These are phyloP conservation scores for Phyllosticta citribraziliensis DNA, from an alignment of 2,329 filamentous ascomycete species.

Conservation along the genomic window DNA sequence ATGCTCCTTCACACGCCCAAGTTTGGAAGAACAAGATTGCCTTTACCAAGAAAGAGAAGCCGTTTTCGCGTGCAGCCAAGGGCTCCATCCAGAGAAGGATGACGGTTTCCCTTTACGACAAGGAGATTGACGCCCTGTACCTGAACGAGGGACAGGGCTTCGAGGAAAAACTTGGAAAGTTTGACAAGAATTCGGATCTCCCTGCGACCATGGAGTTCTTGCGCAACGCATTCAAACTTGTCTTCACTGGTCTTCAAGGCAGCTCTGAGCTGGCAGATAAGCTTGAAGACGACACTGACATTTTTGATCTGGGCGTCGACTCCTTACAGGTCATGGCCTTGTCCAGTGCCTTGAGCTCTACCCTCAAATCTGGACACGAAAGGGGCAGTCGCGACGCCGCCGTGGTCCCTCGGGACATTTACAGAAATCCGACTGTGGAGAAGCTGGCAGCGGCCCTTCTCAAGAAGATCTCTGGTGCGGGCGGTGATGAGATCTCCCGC, in stretches of 20 bases:
- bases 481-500: not conserved
- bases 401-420: conserved; percentile 21
- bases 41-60: conserved; percentile 32
- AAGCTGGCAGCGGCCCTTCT: conserved; percentile 15
- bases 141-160: conserved; percentile 1
- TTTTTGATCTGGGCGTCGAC: conserved; percentile 25
- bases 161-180: conserved; percentile 6
- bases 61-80: conserved; percentile 38
- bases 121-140: conserved; percentile 40
- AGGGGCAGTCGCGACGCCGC: conserved; percentile 1
- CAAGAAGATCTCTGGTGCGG: not conserved
- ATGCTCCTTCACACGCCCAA: conserved; percentile 32
- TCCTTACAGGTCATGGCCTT: conserved; percentile 23
- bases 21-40: conserved; percentile 34
- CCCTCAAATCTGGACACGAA: conserved; percentile 8
- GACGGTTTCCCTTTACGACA: conserved; percentile 31
- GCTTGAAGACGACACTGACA: conserved; percentile 13
- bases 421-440: conserved; percentile 22
- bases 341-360: conserved; percentile 14
- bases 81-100: conserved; percentile 34
- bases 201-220: conserved; percentile 11
- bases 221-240: conserved; percentile 10
- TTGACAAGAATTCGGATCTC: conserved; percentile 8
- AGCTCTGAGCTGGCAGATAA: not conserved
- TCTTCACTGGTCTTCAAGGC: conserved; percentile 7